Conservation (phyloP, 805 yeast species). For the Ogataea chonburiensis region DNA sequence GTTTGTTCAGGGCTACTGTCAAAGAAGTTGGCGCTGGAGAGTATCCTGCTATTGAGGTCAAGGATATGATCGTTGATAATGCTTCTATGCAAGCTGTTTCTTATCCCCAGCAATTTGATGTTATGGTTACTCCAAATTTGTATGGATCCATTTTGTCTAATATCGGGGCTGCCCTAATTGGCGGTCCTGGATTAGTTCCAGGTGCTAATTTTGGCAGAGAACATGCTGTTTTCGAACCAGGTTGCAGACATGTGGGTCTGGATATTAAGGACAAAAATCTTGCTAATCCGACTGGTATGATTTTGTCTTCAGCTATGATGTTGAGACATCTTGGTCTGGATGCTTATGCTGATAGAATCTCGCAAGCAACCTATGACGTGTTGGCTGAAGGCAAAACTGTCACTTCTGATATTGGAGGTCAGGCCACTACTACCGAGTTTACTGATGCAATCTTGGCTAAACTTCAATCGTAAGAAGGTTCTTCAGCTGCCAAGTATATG, state of each 20-base stretch:
- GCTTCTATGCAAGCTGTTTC: slow-evolving; percentile 99
- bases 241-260: slow-evolving; percentile 98
- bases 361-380: slow-evolving; percentile 86
- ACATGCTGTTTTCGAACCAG: slow-evolving; percentile 97
- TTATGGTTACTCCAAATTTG: slow-evolving; percentile 95
- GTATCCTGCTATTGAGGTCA: slow-evolving; percentile 78
- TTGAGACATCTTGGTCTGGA: slow-evolving; percentile 93
- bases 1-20: slow-evolving; percentile 92
- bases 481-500: background rate
- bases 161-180: slow-evolving; percentile 95
- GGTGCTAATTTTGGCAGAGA: slow-evolving; percentile 99
- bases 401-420: slow-evolving; percentile 92
- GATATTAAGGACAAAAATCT: slow-evolving; percentile 92
- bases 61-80: slow-evolving; percentile 96
- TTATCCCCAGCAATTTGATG: slow-evolving; percentile 96
- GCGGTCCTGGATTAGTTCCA: slow-evolving; percentile 98
- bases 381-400: slow-evolving; percentile 82
- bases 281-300: slow-evolving; percentile 98
- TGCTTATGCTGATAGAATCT: slow-evolving; percentile 78
- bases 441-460: slow-evolving; percentile 84
- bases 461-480: slow-evolving; percentile 40
- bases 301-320: slow-evolving; percentile 85
- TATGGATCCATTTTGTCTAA: slow-evolving; percentile 97
- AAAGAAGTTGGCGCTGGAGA: slow-evolving; percentile 81
- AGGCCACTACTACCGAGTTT: slow-evolving; percentile 86